A percentile compares a stretch with the other conserved stretches of the same genome.
phyloP scores from a whole-genome alignment of 2,329 filamentous ascomycete genomes.

The Elsinoe necatrix region DNA sequence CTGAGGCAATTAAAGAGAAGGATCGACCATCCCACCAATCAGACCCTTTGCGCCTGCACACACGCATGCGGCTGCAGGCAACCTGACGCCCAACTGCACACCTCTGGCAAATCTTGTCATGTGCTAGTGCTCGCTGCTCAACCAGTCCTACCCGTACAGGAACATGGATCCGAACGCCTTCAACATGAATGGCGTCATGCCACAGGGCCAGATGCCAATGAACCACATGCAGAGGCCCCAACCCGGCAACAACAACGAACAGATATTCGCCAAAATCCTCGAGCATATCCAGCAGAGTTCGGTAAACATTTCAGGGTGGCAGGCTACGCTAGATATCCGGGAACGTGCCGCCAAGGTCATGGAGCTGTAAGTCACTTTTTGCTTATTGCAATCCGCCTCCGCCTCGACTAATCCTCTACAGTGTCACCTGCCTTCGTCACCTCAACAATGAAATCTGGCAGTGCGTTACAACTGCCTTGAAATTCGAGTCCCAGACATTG shows the following conservation, averaged over 20 bases:
- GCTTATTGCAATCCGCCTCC: background rate
- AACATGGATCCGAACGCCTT: slow-evolving; percentile 19
- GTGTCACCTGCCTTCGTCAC: slow-evolving; percentile 17
- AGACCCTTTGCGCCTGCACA: background rate
- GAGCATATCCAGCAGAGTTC: slow-evolving; percentile 21
- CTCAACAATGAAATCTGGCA: slow-evolving; percentile 13
- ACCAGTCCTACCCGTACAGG: background rate
- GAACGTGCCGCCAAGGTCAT: slow-evolving; percentile 25
- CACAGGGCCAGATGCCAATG: slow-evolving; percentile 18
- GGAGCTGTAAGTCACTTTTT: slow-evolving; percentile 26
- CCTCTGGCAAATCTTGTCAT: slow-evolving; percentile 10
- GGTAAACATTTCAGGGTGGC: slow-evolving; percentile 24
- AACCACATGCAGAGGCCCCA: slow-evolving; percentile 26
- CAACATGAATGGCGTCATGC: slow-evolving; percentile 17
- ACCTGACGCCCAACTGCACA: slow-evolving; percentile 10
- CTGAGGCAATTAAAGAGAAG: slow-evolving; percentile 5
- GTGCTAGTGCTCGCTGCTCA: slow-evolving; percentile 9
- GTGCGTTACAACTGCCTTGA: slow-evolving; percentile 16
- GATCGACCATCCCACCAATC: background rate
- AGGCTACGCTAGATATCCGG: slow-evolving; percentile 25
- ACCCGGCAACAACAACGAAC: slow-evolving; percentile 21
- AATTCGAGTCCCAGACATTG: slow-evolving; percentile 17
- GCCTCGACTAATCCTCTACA: slow-evolving; percentile 15
- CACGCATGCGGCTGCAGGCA: background rate
- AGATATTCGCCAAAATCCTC: slow-evolving; percentile 23